Percentiles rank a stretch among this genome's conserved stretches.
phyloP scores from a whole-genome alignment of 495 filamentous ascomycete species.

The Hypoxylon cercidicola region DNA sequence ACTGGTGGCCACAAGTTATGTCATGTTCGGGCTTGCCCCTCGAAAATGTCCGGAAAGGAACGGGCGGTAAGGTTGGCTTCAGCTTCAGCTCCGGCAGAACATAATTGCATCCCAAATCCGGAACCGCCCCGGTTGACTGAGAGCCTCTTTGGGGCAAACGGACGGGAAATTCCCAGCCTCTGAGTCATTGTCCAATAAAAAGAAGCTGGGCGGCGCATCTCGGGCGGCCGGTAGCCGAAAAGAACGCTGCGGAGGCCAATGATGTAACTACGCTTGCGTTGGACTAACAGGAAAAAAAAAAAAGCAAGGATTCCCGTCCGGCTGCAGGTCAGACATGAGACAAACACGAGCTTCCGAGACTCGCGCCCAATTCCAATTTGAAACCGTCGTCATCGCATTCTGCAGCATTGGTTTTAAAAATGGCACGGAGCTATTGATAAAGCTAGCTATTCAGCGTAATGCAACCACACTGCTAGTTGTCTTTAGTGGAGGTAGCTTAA shows the following conservation, averaged over 20 bases:
- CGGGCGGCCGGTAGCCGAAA: conserved; percentile 11
- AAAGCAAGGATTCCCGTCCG: conserved; percentile 11
- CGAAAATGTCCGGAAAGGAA: conserved; percentile 2
- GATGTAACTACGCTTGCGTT: conserved; percentile 36
- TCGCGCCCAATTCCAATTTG: conserved; percentile 13
- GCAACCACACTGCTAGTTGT: background rate
- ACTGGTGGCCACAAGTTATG: background rate
- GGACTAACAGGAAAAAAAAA: conserved; percentile 7
- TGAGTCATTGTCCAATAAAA: conserved; percentile 24
- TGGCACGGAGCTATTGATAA: background rate
- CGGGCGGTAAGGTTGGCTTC: background rate
- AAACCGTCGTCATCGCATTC: conserved; percentile 7
- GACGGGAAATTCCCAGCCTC: conserved; percentile 24
- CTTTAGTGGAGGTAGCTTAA: background rate
- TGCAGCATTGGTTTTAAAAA: background rate
- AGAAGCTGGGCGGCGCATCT: conserved; percentile 8
- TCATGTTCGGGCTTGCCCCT: background rate
- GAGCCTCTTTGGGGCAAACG: conserved; percentile 4
- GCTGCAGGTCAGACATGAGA: conserved; percentile 18
- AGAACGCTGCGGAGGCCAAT: conserved; percentile 21
- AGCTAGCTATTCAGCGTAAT: background rate
- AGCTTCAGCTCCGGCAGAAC: conserved; percentile 11
- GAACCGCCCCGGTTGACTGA: conserved; percentile 7
- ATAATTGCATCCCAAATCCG: conserved; percentile 7
- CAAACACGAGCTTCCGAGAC: conserved; percentile 29